Conservation (phyloP, 768 basidiomycete species). For the Suillus subalutaceus region DNA sequence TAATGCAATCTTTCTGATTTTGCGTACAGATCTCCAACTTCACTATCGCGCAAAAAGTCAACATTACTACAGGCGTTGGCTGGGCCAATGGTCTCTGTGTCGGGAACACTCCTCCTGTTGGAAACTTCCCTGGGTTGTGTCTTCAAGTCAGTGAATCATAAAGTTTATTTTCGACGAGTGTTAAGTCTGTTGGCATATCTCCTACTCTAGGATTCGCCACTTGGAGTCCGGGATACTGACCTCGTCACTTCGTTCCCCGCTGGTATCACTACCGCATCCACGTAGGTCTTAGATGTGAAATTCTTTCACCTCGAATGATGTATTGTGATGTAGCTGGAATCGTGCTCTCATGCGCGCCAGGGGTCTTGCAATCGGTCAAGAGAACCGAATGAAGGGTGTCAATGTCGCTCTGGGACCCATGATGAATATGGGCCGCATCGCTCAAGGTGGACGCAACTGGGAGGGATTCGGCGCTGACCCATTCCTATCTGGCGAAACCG, state of each 20-base stretch:
- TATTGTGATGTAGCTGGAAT: constrained; percentile 55
- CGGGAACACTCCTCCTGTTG: constrained; percentile 63
- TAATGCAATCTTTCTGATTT: constrained; percentile 48
- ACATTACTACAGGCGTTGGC: constrained; percentile 61
- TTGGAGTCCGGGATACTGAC: constrained; percentile 78
- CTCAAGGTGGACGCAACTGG: constrained; percentile 87
- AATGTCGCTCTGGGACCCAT: constrained; percentile 79
- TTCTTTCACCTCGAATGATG: background rate
- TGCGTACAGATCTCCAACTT: constrained; percentile 45
- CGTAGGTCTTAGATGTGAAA: constrained; percentile 47
- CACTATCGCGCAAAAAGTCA: constrained; percentile 66
- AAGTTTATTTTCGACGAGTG: background rate
- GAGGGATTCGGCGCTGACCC: constrained; percentile 96
- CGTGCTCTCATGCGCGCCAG: constrained; percentile 76
- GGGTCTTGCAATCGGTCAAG: constrained; percentile 78
- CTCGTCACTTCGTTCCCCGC: constrained; percentile 80
- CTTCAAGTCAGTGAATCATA: constrained; percentile 51
- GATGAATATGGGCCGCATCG: constrained; percentile 86
- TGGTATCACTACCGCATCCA: constrained; percentile 80
- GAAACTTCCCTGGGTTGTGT: constrained; percentile 67
- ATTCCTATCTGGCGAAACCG: constrained; percentile 76
- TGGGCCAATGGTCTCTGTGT: constrained; percentile 63
- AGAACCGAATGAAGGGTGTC: constrained; percentile 84
- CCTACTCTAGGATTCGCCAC: constrained; percentile 60
- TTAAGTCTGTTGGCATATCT: background rate